Evolutionary conservation across 441 rosid species (phyloP).

Genomic region (Viola pubescens): DNA sequence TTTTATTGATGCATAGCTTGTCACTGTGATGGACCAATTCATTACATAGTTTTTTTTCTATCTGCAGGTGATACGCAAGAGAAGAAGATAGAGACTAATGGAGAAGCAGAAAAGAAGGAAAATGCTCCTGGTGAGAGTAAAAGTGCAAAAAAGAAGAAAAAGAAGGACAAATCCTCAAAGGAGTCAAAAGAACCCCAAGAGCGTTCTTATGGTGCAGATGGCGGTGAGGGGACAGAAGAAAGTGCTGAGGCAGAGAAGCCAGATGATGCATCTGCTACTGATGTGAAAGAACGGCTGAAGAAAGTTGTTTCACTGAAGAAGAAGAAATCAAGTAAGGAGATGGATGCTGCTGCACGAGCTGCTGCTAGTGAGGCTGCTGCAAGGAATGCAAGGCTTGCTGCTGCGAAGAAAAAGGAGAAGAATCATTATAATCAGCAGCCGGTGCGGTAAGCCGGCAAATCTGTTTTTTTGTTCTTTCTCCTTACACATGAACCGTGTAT

Average conservation of each 20-base stretch:
- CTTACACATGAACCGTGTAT: constrained; percentile 19
- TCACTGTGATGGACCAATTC: too few species aligned
- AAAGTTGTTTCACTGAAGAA: constrained; percentile 43
- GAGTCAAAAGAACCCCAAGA: constrained; percentile 28
- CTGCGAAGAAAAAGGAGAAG: constrained; percentile 58
- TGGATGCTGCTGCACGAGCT: constrained; percentile 49
- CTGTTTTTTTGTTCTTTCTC: constrained; percentile 2
- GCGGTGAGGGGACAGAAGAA: constrained; percentile 13
- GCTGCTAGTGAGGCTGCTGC: constrained; percentile 58
- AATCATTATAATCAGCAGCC: constrained; percentile 66
- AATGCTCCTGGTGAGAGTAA: constrained; percentile 40
- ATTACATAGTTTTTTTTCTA: not conserved
- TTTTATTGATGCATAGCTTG: too few species aligned
- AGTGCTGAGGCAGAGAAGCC: constrained; percentile 24
- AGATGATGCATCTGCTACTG: constrained; percentile 30
- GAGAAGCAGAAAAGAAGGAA: constrained; percentile 36
- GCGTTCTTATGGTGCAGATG: constrained; percentile 18
- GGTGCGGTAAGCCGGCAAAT: constrained; percentile 29
- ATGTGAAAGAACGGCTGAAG: constrained; percentile 44
- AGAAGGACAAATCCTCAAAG: constrained; percentile 41
- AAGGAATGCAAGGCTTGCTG: constrained; percentile 50
- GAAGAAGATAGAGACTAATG: constrained; percentile 24
- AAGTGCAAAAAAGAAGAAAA: constrained; percentile 48
- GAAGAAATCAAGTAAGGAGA: constrained; percentile 48
- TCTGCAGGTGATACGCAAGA: constrained; percentile 23